Percentiles rank a stretch among this genome's conserved stretches.
Conservation (phyloP, 495 filamentous ascomycete species). For the Hypoxylon crocopeplum region DNA sequence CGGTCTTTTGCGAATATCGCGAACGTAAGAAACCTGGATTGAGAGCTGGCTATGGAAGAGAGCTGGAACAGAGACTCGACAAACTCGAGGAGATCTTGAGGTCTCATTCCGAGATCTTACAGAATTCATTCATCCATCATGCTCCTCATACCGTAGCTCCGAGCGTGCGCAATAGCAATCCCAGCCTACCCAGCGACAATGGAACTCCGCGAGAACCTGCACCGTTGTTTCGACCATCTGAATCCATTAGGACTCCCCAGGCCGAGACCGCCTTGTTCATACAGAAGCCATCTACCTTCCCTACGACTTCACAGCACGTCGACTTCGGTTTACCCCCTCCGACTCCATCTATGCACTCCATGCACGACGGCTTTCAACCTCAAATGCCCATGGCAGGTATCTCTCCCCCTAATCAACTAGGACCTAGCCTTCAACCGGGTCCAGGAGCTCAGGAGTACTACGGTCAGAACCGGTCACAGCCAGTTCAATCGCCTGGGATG, state of each 20-base stretch:
- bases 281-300: constrained; percentile 61
- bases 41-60: constrained; percentile 84
- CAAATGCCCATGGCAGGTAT: constrained; percentile 46
- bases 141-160: constrained; percentile 56
- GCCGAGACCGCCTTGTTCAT: constrained; percentile 69
- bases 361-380: constrained; percentile 44
- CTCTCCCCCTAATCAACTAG: constrained; percentile 45
- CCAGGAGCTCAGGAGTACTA: constrained; percentile 55
- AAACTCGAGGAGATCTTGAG: constrained; percentile 59
- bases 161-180: constrained; percentile 51
- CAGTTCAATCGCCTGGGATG: constrained; percentile 54
- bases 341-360: constrained; percentile 37
- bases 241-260: constrained; percentile 58
- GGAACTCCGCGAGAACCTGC: constrained; percentile 53
- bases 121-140: constrained; percentile 43
- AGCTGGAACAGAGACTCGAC: constrained; percentile 81
- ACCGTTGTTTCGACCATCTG: constrained; percentile 47
- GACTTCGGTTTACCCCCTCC: constrained; percentile 47
- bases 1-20: constrained; percentile 79
- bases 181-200: constrained; percentile 54
- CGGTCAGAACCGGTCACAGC: constrained; percentile 43
- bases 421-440: constrained; percentile 35
- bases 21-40: constrained; percentile 86
- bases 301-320: constrained; percentile 34
- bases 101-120: constrained; percentile 56